Percentiles rank a stretch among this genome's conserved stretches.
Evolutionary conservation across 495 filamentous ascomycete species (phyloP).

Genomic region (Penicillium egyptiacum): DNA sequence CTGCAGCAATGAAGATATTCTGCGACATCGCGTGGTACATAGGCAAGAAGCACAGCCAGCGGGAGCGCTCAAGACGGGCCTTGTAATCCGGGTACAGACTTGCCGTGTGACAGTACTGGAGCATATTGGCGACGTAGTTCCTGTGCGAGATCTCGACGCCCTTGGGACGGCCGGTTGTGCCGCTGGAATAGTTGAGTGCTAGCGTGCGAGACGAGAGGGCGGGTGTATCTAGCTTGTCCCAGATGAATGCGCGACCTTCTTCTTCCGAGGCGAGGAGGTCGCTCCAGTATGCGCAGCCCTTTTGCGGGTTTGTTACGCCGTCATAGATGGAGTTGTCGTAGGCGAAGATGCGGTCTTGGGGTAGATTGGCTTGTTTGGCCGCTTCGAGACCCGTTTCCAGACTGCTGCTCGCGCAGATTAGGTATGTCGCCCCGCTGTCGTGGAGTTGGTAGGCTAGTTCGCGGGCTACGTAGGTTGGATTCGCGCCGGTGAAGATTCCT

Average conservation of each 20-base stretch:
- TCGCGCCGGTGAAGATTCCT: conserved; percentile 76
- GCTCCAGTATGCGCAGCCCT: conserved; percentile 52
- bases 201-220: conserved; percentile 45
- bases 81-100: conserved; percentile 50
- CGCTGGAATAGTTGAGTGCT: conserved; percentile 70
- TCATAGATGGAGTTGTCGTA: conserved; percentile 51
- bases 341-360: conserved; percentile 44
- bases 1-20: conserved; percentile 47
- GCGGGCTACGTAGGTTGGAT: conserved; percentile 67
- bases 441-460: conserved; percentile 75
- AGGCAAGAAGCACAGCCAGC: conserved; percentile 63
- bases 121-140: conserved; percentile 69
- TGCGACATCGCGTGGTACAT: conserved; percentile 70
- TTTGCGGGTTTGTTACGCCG: conserved; percentile 34
- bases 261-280: conserved; percentile 42
- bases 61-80: conserved; percentile 21
- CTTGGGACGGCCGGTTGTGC: conserved; percentile 82
- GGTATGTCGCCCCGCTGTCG: conserved; percentile 64
- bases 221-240: conserved; percentile 40
- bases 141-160: conserved; percentile 77
- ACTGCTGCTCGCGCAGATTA: conserved; percentile 55
- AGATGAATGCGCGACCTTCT: conserved; percentile 47
- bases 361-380: conserved; percentile 40
- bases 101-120: conserved; percentile 53
- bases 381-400: conserved; percentile 48